phyloP scores from a whole-genome alignment of 202 grass and related monocot genomes.

The Cymbopogon flexuosus region DNA sequence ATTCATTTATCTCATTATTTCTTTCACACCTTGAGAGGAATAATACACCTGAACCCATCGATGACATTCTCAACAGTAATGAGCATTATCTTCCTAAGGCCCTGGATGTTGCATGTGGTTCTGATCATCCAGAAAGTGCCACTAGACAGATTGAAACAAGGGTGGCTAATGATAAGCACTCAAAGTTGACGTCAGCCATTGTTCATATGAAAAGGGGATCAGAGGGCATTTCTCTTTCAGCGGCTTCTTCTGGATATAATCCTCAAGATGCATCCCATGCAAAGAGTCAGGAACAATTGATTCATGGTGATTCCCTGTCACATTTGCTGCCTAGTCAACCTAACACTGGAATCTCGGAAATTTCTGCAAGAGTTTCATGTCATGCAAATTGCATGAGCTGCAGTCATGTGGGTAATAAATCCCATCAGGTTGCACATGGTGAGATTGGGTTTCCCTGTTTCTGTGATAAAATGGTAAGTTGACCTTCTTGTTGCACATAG shows the following conservation, averaged over 20 bases:
- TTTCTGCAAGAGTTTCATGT: constrained; percentile 29
- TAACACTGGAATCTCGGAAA: constrained; percentile 29
- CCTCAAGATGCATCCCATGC: constrained; percentile 22
- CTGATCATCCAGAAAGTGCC: constrained; percentile 35
- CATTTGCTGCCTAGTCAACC: constrained; percentile 31
- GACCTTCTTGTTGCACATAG: background rate
- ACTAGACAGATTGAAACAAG: constrained; percentile 31
- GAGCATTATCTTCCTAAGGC: constrained; percentile 48
- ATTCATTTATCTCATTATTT: constrained; percentile 89
- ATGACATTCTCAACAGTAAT: constrained; percentile 66
- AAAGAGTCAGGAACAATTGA: constrained; percentile 30
- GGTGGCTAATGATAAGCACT: constrained; percentile 23
- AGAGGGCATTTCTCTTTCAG: constrained; percentile 30
- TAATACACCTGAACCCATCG: constrained; percentile 40
- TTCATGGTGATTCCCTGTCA: constrained; percentile 30
- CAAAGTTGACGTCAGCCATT: constrained; percentile 14
- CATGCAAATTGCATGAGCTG: constrained; percentile 39
- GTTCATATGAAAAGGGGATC: constrained; percentile 29
- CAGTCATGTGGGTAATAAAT: constrained; percentile 22
- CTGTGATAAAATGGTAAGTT: constrained; percentile 40
- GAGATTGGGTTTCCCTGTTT: constrained; percentile 22
- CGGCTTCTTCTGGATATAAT: constrained; percentile 21
- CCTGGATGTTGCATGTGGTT: constrained; percentile 37
- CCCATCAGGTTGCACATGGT: constrained; percentile 34
- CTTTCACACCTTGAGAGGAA: constrained; percentile 96